These are phyloP conservation scores for Paxillus ammoniavirescens DNA, from an alignment of 768 basidiomycete species.

Conservation along the genomic window DNA sequence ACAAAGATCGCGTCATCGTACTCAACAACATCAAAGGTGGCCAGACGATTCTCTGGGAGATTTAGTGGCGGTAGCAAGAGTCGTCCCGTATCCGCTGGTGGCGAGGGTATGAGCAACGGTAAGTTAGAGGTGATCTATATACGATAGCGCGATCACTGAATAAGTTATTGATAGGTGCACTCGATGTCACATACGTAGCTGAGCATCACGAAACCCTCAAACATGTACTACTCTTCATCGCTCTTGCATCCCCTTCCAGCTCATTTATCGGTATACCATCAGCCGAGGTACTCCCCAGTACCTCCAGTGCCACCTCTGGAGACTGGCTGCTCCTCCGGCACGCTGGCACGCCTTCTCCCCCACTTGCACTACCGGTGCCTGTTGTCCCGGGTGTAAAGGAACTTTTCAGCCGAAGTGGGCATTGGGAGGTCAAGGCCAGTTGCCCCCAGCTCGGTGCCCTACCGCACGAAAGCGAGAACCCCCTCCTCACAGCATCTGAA, in stretches of 20 bases:
- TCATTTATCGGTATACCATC: slow-evolving; percentile 40
- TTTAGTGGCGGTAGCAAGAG: slow-evolving; percentile 21
- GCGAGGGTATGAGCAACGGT: slow-evolving; percentile 16
- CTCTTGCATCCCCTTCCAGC: slow-evolving; percentile 18
- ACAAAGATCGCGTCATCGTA: slow-evolving; percentile 1
- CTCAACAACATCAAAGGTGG: slow-evolving; percentile 5
- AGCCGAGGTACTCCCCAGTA: slow-evolving; percentile 61
- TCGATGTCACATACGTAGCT: slow-evolving; percentile 52
- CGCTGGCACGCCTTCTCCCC: slow-evolving; percentile 55
- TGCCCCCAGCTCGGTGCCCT: slow-evolving; percentile 26
- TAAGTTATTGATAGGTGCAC: slow-evolving; percentile 18
- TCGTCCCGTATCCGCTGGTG: slow-evolving; percentile 13
- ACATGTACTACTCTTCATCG: slow-evolving; percentile 74
- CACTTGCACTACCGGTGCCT: slow-evolving; percentile 54
- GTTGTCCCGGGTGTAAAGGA: slow-evolving; percentile 61
- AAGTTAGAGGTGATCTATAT: neutral
- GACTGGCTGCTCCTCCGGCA: slow-evolving; percentile 64
- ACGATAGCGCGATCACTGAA: neutral
- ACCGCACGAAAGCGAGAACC: slow-evolving; percentile 27
- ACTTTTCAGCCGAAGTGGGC: slow-evolving; percentile 51
- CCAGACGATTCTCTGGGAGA: slow-evolving; percentile 22
- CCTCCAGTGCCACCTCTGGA: slow-evolving; percentile 38
- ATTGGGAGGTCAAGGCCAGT: slow-evolving; percentile 71
- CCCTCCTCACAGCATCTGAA: slow-evolving; percentile 69
- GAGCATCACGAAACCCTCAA: slow-evolving; percentile 88